Evolutionary conservation across 2,329 filamentous ascomycete genomes (phyloP), one percentile per base, ranked within the genome.

Genomic region (Verticillium klebahnii): DNA sequence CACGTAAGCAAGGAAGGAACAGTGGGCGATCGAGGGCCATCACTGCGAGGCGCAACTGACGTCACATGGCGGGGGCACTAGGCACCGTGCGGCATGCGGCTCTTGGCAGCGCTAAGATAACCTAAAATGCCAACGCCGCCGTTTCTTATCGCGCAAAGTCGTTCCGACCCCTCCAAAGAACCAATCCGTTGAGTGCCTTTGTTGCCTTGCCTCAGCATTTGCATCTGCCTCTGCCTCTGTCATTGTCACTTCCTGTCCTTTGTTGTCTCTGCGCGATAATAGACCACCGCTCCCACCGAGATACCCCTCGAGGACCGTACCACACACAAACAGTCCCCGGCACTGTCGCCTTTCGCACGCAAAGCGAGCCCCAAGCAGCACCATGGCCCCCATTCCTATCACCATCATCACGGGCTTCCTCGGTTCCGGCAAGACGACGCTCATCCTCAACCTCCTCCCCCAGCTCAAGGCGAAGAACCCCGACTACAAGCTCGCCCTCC

Each of bases 341-440:
- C 29, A 29, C 29, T 5, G 1, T 29, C 29, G 29, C 29, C 29
- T 29, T 6, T 29, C 29, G 29, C 29, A 29, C 29, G 29, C 29
- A 29, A 29, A 29, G 29, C 29, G 29, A 6, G 5, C 29, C 29
- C 29, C 29, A 29, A 29, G 29, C 29, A 29, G 29, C 29, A n/a
- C 60, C 58, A 89, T 89, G 85, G 75, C 85, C 8, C 87, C 89
- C 1, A 95, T 93, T 67, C 93, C 93, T 5, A 90, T 97, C 73
- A 98, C 94, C 56, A 96, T 99, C 72, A 82, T 99, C 60, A 99
- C 95, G 5, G 95, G 95, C 73, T 99, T 98, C 78, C 86, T 98
- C 17, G 95, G 95, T 71, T 94, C 92, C 9, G 95, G 95, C 63
- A 98, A 98, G 79, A 99, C 95, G 1, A 98, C 95, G 2, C 84